Conservation (phyloP, 768 basidiomycete species). For the Collybia sp. region DNA sequence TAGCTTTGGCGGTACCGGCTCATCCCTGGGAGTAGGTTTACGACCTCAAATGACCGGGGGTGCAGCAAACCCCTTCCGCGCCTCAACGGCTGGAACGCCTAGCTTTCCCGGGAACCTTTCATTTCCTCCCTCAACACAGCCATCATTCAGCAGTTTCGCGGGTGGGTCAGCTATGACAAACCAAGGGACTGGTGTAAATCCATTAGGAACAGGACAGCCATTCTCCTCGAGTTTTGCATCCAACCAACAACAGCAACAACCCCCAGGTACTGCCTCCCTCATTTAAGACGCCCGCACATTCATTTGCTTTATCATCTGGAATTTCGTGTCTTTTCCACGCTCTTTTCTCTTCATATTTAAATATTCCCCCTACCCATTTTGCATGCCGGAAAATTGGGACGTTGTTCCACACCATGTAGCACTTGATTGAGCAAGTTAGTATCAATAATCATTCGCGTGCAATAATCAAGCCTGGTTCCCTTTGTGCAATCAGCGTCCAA, state of each 20-base stretch:
- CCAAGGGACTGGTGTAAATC: slow-evolving; percentile 4
- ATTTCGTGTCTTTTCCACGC: too few relatives aligned
- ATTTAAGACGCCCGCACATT: slow-evolving; percentile 29
- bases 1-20: slow-evolving; percentile 28
- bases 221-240: slow-evolving; percentile 17
- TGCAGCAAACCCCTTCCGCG: slow-evolving; percentile 60
- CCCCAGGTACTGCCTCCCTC: slow-evolving; percentile 40
- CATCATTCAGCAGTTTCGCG: too few relatives aligned
- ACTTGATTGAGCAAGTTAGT: too few relatives aligned
- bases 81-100: slow-evolving; percentile 15
- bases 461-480: too few relatives aligned
- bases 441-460: too few relatives aligned
- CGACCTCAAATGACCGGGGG: slow-evolving; percentile 63
- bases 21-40: slow-evolving; percentile 44
- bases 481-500: too few relatives aligned
- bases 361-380: too few relatives aligned
- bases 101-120: neutral
- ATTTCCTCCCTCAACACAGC: slow-evolving; percentile 1
- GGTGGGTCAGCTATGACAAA: too few relatives aligned
- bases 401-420: too few relatives aligned
- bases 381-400: too few relatives aligned
- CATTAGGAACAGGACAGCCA: slow-evolving; percentile 11
- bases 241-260: slow-evolving; percentile 28
- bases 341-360: too few relatives aligned
- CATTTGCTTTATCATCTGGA: slow-evolving; percentile 3